phyloP scores from a whole-genome alignment of 306 rosid species.

The Crotalaria pallida region DNA sequence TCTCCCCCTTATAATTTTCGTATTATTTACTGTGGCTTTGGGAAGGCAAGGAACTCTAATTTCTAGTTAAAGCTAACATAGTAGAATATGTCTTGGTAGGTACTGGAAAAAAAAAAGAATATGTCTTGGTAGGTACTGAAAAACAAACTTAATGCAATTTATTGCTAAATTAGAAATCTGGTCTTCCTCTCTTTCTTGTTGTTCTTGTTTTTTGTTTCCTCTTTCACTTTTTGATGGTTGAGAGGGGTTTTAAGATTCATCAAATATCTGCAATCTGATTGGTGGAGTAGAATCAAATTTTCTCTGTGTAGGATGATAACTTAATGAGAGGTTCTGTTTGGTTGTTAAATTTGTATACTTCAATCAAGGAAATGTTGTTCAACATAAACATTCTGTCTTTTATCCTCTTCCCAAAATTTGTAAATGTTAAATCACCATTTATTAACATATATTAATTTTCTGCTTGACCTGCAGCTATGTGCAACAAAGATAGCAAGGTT shows the following conservation, averaged over 20 bases:
- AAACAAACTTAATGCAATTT: neutral
- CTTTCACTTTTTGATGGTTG: slow-evolving; percentile 1
- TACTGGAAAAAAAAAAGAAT: slow-evolving; percentile 4
- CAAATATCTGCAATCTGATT: neutral
- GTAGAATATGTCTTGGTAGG: neutral
- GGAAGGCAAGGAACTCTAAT: neutral
- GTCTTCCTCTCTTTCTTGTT: neutral
- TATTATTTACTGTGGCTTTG: neutral
- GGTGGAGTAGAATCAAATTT: slow-evolving; percentile 7
- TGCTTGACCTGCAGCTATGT: slow-evolving; percentile 63
- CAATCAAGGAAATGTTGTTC: slow-evolving; percentile 9
- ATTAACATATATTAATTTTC: slow-evolving; percentile 21
- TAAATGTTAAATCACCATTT: neutral
- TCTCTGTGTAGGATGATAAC: slow-evolving; percentile 8
- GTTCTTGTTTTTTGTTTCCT: neutral
- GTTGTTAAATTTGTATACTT: slow-evolving; percentile 5
- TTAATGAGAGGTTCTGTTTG: slow-evolving; percentile 16
- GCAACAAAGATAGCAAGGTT: slow-evolving; percentile 88
- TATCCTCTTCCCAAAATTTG: slow-evolving; percentile 2
- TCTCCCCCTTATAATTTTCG: neutral
- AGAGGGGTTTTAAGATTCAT: neutral
- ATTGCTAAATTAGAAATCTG: neutral
- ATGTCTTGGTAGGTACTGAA: slow-evolving; percentile 7
- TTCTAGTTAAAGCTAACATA: slow-evolving; percentile 8
- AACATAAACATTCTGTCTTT: neutral